Base-by-base conservation (phyloP, 1,139 yeast genomes). In the Diutina neorugosa region DNA sequence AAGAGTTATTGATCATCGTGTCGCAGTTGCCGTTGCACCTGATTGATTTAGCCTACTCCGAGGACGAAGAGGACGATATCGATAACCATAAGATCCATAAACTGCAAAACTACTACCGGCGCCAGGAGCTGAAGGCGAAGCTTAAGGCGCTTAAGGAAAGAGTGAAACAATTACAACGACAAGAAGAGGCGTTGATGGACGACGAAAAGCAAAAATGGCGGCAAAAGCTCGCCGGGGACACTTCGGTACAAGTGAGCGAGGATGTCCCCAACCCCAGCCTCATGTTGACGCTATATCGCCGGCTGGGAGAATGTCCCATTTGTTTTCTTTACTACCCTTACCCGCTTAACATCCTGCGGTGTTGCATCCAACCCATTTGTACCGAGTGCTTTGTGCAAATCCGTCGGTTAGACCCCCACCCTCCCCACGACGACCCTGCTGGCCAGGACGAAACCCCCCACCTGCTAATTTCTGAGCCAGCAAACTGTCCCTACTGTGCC, bases 341-440 rank as follows among this genome's bases (percentile, higher is more conserved):
- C 51, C 81, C 82, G 61, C 69, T 91, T 59, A 93, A 93, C 69
- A 67, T 78, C 53, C 85, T 96, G n/a, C 74, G 96, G 51, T 93
- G 98, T 66, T 93, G 98, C 65, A 78, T 81, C 52, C 98, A 93
- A 65, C 93, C 96, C 2, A 90, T 93, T 21, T 93, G 98, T 68
- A 80, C 96, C 1, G 98, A 93, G 68, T 93, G 98, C 66, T 93
- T 93, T 77, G 97, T 91, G 8, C 98, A 91, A 66, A 90, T 93
- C 64, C 90, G 87, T 66, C 77, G 98, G 55, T 74, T 86, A 27
- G 96, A 89, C n/a, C 98, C 98, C 0, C 98, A 91, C 67, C 88
- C 91, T 41, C 96, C 97, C 0, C 95, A 88, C 63, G 94, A 86
- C 57, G 81, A 74, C 55, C 44, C 55, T 7, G 54, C 51, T 43